phyloP scores from a whole-genome alignment of 1,284 basidiomycete species.

The Sanguinoderma infundibulare region DNA sequence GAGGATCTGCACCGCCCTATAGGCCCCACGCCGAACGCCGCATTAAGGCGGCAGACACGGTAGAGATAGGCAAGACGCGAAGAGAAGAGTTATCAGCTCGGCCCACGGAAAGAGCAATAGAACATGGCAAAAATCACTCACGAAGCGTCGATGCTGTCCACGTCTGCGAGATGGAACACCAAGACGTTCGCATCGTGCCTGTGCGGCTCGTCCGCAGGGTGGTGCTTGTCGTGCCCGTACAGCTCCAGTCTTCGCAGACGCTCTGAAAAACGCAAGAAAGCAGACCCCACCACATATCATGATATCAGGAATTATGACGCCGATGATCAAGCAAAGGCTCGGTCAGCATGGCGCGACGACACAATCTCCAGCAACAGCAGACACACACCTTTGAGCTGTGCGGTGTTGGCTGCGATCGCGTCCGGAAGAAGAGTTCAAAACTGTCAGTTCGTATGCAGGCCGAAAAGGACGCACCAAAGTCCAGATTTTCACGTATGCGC shows the following conservation, averaged over 20 bases:
- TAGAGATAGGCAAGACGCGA: conserved; percentile 10
- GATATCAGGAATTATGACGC: background rate
- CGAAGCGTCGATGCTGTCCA: conserved; percentile 87
- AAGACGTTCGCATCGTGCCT: conserved; percentile 77
- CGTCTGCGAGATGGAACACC: conserved; percentile 90
- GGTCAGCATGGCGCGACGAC: background rate
- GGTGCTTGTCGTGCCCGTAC: conserved; percentile 76
- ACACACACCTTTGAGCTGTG: conserved; percentile 75
- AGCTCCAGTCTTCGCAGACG: conserved; percentile 82
- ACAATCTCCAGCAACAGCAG: background rate
- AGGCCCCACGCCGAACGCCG: background rate
- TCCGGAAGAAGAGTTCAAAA: too few relatives aligned
- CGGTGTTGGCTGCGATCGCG: conserved; percentile 74
- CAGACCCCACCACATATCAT: background rate
- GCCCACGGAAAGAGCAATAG: background rate
- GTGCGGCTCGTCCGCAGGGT: conserved; percentile 86
- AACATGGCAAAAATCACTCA: conserved; percentile 45
- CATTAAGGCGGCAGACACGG: background rate
- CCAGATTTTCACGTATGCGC: conserved; percentile 79
- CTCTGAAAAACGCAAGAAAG: conserved; percentile 46
- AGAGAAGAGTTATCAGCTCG: background rate
- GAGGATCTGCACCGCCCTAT: conserved; percentile 86
- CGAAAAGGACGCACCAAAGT: conserved; percentile 66
- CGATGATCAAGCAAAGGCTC: too few relatives aligned
- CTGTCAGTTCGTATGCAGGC: too few relatives aligned